Conservation (phyloP, 176 grass and related monocot genomes). For the Themeda triandra region DNA sequence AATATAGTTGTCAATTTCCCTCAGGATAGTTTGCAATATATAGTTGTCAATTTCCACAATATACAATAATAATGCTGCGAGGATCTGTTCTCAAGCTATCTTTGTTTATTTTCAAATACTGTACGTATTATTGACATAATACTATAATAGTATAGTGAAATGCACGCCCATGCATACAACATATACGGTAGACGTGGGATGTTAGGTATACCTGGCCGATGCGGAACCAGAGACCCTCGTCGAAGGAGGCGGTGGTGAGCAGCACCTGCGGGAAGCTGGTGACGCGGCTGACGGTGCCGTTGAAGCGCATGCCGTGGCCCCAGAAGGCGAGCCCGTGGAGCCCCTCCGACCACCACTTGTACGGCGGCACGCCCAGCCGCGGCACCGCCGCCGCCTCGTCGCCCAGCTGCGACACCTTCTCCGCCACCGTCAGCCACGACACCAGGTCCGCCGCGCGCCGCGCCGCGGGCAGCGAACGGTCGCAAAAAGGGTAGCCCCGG, state of each 20-base stretch:
- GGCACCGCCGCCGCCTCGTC: constrained; percentile 43
- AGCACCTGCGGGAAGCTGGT: constrained; percentile 89
- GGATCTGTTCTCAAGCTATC: too few relatives aligned
- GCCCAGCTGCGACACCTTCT: constrained; percentile 72
- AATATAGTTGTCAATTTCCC: too few relatives aligned
- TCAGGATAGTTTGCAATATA: too few relatives aligned
- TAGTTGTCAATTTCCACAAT: too few relatives aligned
- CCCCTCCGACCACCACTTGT: constrained; percentile 87
- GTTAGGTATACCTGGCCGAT: constrained; percentile 50
- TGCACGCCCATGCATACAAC: too few relatives aligned
- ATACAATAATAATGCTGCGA: too few relatives aligned
- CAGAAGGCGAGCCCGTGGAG: constrained; percentile 73
- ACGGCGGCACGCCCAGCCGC: constrained; percentile 56
- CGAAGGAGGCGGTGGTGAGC: constrained; percentile 67
- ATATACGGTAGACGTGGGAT: too few relatives aligned
- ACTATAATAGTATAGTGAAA: too few relatives aligned
- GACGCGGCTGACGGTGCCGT: constrained; percentile 29
- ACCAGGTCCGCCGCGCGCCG: constrained; percentile 58
- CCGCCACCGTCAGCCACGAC: constrained; percentile 38
- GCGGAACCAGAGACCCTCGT: constrained; percentile 54
- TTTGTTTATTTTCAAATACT: too few relatives aligned
- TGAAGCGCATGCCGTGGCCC: constrained; percentile 53
- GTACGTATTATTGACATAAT: too few relatives aligned
- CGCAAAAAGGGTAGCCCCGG: constrained; percentile 36
- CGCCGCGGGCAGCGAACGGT: neutral